Conservation (phyloP, 495 filamentous ascomycete species). For the Apodospora peruviana region DNA sequence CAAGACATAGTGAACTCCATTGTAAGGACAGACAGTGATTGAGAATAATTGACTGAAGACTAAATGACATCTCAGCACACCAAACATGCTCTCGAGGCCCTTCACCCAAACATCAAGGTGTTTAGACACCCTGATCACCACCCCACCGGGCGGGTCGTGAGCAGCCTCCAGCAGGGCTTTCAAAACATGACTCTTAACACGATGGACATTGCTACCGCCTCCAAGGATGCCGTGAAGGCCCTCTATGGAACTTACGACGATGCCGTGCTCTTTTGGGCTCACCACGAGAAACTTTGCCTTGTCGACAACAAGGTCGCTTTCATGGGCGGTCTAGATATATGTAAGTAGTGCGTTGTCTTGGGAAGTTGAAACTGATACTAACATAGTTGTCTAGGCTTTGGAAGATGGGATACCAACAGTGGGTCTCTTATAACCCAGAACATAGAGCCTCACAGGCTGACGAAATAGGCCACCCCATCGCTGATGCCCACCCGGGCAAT, state of each 20-base stretch:
- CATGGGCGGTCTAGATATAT: constrained; percentile 79
- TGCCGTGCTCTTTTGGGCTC: constrained; percentile 87
- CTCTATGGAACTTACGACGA: constrained; percentile 77
- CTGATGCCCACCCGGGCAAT: constrained; percentile 79
- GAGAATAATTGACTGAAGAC: not conserved
- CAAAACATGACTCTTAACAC: constrained; percentile 41
- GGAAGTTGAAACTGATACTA: not conserved
- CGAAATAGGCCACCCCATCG: constrained; percentile 61
- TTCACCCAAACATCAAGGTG: constrained; percentile 84
- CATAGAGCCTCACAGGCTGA: constrained; percentile 17
- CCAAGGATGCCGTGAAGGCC: constrained; percentile 61
- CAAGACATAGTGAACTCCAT: constrained; percentile 60
- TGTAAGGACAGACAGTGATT: constrained; percentile 2
- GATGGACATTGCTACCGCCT: constrained; percentile 50
- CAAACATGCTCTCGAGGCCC: constrained; percentile 69
- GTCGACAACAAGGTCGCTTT: constrained; percentile 78
- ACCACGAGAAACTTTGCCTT: constrained; percentile 89
- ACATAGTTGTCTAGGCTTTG: constrained; percentile 41
- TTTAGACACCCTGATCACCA: constrained; percentile 91
- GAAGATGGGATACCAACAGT: constrained; percentile 57
- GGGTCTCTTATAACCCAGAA: constrained; percentile 6
- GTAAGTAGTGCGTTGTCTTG: constrained; percentile 20
- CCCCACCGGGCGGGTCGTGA: constrained; percentile 58
- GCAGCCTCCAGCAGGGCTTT: constrained; percentile 29
- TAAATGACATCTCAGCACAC: constrained; percentile 54